A percentile compares a stretch with the other conserved stretches of the same genome.
Conservation (phyloP, 1,139 yeast genomes). For the Suhomyces coccinellae region DNA sequence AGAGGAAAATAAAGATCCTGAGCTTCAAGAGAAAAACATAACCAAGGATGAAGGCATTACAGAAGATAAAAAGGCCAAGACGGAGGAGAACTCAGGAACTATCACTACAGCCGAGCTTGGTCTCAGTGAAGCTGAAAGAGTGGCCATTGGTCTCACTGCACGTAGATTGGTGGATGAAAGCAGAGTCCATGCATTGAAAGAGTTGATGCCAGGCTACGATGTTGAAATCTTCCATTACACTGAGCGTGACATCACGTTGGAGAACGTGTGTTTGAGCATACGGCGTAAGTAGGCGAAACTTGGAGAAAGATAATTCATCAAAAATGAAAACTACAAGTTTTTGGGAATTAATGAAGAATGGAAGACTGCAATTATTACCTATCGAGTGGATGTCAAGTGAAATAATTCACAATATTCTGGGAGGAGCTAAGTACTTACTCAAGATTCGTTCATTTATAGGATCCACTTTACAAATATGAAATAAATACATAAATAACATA, state of each 20-base stretch:
- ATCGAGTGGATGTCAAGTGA: no score
- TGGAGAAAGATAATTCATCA: no score
- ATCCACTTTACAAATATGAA: no score
- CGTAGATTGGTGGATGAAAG: slow-evolving; percentile 68
- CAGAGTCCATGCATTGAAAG: slow-evolving; percentile 46
- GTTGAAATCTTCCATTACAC: slow-evolving; percentile 62
- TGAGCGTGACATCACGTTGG: slow-evolving; percentile 57
- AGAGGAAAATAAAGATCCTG: no score
- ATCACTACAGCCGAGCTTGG: slow-evolving; percentile 7
- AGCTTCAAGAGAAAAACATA: not conserved
- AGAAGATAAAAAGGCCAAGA: not conserved
- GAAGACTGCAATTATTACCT: no score
- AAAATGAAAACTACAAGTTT: no score
- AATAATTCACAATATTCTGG: no score
- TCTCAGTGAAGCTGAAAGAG: slow-evolving; percentile 48
- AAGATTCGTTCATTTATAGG: no score
- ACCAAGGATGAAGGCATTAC: slow-evolving; percentile 28
- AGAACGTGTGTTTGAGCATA: slow-evolving; percentile 59
- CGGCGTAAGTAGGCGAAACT: not conserved
- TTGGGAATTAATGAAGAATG: no score
- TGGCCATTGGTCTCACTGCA: slow-evolving; percentile 61
- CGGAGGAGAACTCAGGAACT: slow-evolving; percentile 12
- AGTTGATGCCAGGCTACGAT: slow-evolving; percentile 30
- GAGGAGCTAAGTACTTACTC: no score
- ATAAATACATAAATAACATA: no score